phyloP scores from a whole-genome alignment of 306 rosid genomes.

The Malus fusca region DNA sequence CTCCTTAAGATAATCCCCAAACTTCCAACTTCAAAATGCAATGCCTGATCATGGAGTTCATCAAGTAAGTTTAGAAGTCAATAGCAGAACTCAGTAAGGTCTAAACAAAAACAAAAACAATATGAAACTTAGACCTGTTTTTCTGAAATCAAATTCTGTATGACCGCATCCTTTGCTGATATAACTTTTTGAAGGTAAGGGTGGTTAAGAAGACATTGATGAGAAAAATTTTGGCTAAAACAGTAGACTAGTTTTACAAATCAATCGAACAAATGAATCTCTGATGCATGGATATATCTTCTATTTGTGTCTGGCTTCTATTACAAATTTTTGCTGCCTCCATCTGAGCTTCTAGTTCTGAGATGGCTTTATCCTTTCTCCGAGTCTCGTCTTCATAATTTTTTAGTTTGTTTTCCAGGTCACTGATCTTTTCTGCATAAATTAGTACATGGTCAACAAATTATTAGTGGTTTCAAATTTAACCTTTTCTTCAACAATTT shows the following conservation, averaged over 20 bases:
- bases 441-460: constrained; percentile 10
- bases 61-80: constrained; percentile 19
- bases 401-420: constrained; percentile 44
- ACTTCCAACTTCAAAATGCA: constrained; percentile 53
- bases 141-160: constrained; percentile 49
- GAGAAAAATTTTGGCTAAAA: neutral
- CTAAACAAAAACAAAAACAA: neutral
- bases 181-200: constrained; percentile 57
- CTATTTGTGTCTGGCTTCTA: constrained; percentile 40
- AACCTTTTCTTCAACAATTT: neutral
- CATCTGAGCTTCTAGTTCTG: constrained; percentile 58
- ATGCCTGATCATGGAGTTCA: constrained; percentile 34
- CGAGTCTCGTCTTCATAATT: constrained; percentile 39
- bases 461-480: neutral
- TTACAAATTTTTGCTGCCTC: constrained; percentile 40
- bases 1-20: constrained; percentile 43
- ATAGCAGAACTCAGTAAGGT: neutral
- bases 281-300: constrained; percentile 53
- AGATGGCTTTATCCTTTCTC: constrained; percentile 54
- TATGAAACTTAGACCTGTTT: constrained; percentile 45
- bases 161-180: constrained; percentile 43
- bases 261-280: constrained; percentile 1
- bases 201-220: constrained; percentile 36
- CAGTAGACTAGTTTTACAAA: constrained; percentile 2
- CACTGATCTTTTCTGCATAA: constrained; percentile 46